A percentile compares a stretch with the other conserved stretches of the same genome.
These are phyloP conservation scores for Mycena citricolor DNA, from an alignment of 1,284 basidiomycete genomes.

Conservation along the genomic window DNA sequence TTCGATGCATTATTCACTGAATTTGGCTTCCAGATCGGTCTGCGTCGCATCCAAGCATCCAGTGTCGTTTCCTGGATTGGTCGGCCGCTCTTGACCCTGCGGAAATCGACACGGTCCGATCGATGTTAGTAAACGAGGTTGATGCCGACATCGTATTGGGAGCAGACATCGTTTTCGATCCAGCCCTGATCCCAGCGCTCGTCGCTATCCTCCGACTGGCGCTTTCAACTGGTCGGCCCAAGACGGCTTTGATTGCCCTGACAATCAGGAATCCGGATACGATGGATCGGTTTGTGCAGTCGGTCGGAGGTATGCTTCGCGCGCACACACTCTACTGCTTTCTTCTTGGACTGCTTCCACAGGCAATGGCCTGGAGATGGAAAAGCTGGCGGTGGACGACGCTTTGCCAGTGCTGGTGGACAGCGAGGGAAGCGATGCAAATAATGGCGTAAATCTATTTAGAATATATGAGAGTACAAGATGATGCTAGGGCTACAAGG, in stretches of 20 bases:
- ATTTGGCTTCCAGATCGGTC: conserved; percentile 48
- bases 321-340: no score
- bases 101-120: conserved; percentile 24
- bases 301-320: conserved; percentile 39
- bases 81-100: conserved; percentile 46
- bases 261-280: conserved; percentile 53
- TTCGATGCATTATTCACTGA: conserved; percentile 1
- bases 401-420: conserved; percentile 19
- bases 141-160: conserved; percentile 61
- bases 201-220: conserved; percentile 50
- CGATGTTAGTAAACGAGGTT: conserved; percentile 40
- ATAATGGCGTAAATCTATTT: conserved; percentile 21
- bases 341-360: no score
- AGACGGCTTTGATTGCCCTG: conserved; percentile 54
- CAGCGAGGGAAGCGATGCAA: conserved; percentile 11
- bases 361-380: no score
- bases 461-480: conserved; percentile 11
- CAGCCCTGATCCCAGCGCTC: conserved; percentile 57
- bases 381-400: no score
- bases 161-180: conserved; percentile 76
- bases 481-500: background rate
- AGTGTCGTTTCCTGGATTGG: conserved; percentile 61
- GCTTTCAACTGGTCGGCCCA: conserved; percentile 31
- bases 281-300: conserved; percentile 37
- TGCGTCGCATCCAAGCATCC: conserved; percentile 44